Percentiles rank a stretch among this genome's conserved stretches.
phyloP scores from a whole-genome alignment of 768 basidiomycete species.

The Hygrocybe punicea region DNA sequence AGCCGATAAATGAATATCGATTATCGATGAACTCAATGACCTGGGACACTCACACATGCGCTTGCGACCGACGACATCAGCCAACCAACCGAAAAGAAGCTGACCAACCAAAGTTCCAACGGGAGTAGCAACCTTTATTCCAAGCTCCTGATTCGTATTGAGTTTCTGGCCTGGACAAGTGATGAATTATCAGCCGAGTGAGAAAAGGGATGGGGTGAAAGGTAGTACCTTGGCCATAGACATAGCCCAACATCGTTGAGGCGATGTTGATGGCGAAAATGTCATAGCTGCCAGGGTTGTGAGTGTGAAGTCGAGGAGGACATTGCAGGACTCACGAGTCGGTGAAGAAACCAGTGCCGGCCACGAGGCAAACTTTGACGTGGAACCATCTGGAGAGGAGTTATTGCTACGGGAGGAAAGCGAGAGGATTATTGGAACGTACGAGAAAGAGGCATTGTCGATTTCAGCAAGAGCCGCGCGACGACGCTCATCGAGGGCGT shows the following conservation, averaged over 20 bases:
- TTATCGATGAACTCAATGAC: not conserved
- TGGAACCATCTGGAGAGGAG: constrained; percentile 67
- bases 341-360: constrained; percentile 90
- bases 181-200: not conserved
- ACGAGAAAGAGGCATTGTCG: constrained; percentile 85
- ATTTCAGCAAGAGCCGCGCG: constrained; percentile 80
- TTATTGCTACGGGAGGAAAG: constrained; percentile 2
- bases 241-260: constrained; percentile 76
- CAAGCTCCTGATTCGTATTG: constrained; percentile 65
- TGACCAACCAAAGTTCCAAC: constrained; percentile 75
- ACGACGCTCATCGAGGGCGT: constrained; percentile 64
- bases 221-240: constrained; percentile 56
- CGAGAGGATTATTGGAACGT: constrained; percentile 26
- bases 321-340: constrained; percentile 52
- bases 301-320: not conserved
- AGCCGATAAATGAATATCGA: not conserved
- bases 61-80: constrained; percentile 73
- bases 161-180: constrained; percentile 36
- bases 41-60: constrained; percentile 61
- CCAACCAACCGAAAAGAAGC: constrained; percentile 76
- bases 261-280: constrained; percentile 90
- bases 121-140: constrained; percentile 73
- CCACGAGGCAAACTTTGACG: constrained; percentile 64
- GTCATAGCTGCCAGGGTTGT: constrained; percentile 51
- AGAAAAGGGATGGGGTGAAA: constrained; percentile 6